Percentiles rank a stretch among this genome's conserved stretches.
Evolutionary conservation across 2,329 filamentous ascomycete species (phyloP).

Genomic region (Diaporthe vexans): DNA sequence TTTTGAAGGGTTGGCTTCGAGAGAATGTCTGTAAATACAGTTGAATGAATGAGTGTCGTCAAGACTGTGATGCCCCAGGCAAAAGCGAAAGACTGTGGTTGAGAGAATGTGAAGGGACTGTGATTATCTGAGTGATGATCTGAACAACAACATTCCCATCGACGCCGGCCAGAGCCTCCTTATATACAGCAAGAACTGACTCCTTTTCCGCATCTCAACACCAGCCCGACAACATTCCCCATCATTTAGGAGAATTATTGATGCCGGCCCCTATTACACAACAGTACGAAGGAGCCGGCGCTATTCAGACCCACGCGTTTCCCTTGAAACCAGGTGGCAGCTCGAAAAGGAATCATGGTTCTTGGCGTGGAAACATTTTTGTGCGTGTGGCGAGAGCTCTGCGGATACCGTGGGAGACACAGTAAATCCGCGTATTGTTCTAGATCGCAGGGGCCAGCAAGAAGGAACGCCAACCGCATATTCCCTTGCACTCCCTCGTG

Average conservation of each 20-base stretch:
- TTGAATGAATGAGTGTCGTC: conserved; percentile 31
- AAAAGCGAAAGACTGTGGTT: conserved; percentile 26
- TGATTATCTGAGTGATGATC: conserved; percentile 24
- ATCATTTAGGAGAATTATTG: conserved; percentile 26
- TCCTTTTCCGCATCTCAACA: neutral
- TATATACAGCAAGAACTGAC: conserved; percentile 5
- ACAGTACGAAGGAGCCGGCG: conserved; percentile 23
- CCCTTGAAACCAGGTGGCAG: conserved; percentile 27
- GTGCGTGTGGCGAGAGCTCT: conserved; percentile 18
- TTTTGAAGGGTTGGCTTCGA: neutral
- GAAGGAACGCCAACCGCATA: neutral
- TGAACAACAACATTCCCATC: neutral
- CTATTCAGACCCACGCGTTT: conserved; percentile 26
- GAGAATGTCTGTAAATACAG: neutral
- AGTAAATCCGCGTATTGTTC: conserved; percentile 7
- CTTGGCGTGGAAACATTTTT: conserved; percentile 34
- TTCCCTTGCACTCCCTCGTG: neutral
- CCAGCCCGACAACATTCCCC: neutral
- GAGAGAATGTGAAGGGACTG: conserved; percentile 22
- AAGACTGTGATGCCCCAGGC: conserved; percentile 23
- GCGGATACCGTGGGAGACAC: neutral
- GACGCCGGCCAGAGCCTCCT: conserved; percentile 10
- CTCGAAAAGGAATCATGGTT: conserved; percentile 14
- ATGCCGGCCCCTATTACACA: conserved; percentile 24
- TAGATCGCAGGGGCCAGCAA: neutral